A percentile compares a stretch with the other conserved stretches of the same genome.
Evolutionary conservation across 192 early-diverging fungal genomes (phyloP).

Genomic region (Oehlia diaphana): DNA sequence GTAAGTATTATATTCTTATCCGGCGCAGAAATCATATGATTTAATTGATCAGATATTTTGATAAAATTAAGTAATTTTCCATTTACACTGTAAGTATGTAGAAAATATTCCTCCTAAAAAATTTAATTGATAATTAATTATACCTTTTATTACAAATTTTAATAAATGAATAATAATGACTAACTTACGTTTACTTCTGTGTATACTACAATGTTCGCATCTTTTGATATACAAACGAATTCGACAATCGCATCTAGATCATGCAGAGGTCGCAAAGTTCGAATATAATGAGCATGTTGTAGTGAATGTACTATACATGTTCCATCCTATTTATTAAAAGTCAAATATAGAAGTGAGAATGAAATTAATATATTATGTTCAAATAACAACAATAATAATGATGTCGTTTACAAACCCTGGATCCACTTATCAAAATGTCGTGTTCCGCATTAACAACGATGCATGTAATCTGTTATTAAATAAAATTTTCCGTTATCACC

Average conservation of each 20-base stretch:
- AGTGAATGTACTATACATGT: constrained; percentile 30
- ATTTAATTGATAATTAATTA: not conserved
- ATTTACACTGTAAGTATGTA: constrained; percentile 29
- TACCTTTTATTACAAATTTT: not conserved
- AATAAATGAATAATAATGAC: not conserved
- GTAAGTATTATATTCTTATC: constrained; percentile 18
- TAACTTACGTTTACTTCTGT: constrained; percentile 24
- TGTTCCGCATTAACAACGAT: constrained; percentile 28
- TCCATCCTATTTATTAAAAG: constrained; percentile 17
- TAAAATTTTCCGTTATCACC: not conserved
- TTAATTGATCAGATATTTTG: not conserved
- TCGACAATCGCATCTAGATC: constrained; percentile 13
- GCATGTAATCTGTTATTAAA: constrained; percentile 22
- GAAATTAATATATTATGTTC: not conserved
- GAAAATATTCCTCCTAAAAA: constrained; percentile 24
- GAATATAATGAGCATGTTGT: constrained; percentile 23
- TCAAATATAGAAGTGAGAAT: not conserved
- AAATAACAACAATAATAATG: not conserved
- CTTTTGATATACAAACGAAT: constrained; percentile 21
- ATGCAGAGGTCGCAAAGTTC: constrained; percentile 23
- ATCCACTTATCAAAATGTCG: constrained; percentile 29
- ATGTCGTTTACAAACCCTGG: constrained; percentile 8
- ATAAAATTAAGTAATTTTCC: constrained; percentile 22
- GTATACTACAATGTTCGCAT: constrained; percentile 22
- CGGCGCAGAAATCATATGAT: constrained; percentile 18